Evolutionary conservation across 2,329 filamentous ascomycete species (phyloP).

Genomic region (Fusarium equiseti): DNA sequence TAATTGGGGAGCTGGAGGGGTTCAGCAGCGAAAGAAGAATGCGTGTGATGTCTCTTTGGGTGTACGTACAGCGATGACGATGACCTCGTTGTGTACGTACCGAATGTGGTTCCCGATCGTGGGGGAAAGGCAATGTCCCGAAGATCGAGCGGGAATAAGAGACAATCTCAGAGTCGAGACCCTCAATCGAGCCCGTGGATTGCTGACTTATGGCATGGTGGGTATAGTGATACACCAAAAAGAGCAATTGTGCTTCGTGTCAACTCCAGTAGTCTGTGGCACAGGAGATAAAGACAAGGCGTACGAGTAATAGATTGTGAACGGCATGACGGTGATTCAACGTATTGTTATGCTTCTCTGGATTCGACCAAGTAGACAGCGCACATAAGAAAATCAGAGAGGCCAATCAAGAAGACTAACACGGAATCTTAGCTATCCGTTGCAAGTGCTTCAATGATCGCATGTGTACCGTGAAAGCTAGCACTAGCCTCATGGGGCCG

Average conservation of each 20-base stretch:
- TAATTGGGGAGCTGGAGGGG: slow-evolving; percentile 10
- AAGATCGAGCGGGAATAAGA: slow-evolving; percentile 25
- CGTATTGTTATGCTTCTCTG: neutral
- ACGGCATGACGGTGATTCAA: neutral
- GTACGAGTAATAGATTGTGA: neutral
- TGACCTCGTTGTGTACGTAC: neutral
- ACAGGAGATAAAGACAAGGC: neutral
- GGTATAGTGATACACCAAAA: neutral
- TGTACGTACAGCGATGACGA: neutral
- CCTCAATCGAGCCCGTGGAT: neutral
- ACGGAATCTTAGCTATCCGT: slow-evolving; percentile 6
- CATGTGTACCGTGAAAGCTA: neutral
- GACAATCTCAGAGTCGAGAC: slow-evolving; percentile 1
- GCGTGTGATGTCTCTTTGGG: neutral
- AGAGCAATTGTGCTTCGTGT: neutral
- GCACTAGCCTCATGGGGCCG: slow-evolving; percentile 4
- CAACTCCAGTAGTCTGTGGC: neutral
- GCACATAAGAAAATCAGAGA: neutral
- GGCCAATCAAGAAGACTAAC: slow-evolving; percentile 1
- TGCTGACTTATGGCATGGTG: neutral
- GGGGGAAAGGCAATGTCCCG: neutral
- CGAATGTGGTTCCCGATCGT: slow-evolving; percentile 17
- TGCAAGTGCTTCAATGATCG: slow-evolving; percentile 2
- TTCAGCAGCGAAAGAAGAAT: neutral
- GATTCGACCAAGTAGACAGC: neutral